phyloP scores from a whole-genome alignment of 129 eudicot species.

The Flaveria robusta region DNA sequence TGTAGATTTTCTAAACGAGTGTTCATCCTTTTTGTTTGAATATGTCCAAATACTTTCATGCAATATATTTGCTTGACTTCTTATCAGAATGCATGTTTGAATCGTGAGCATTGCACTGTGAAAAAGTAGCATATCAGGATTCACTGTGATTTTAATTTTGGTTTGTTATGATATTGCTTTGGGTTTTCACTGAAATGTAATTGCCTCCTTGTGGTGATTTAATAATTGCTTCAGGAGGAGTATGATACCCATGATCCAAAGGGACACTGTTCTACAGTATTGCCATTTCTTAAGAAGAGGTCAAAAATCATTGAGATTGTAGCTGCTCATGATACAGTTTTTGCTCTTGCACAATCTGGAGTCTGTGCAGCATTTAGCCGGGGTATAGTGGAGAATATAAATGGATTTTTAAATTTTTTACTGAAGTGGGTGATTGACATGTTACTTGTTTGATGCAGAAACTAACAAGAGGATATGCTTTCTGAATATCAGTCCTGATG shows the following conservation, averaged over 20 bases:
- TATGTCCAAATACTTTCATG: background rate
- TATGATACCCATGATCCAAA: slow-evolving; percentile 90
- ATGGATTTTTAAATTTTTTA: background rate
- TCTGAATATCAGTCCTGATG: slow-evolving; percentile 81
- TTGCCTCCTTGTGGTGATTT: background rate
- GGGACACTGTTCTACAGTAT: slow-evolving; percentile 59
- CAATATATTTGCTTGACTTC: slow-evolving; percentile 5
- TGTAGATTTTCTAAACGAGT: background rate
- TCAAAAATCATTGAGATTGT: slow-evolving; percentile 85
- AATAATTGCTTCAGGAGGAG: slow-evolving; percentile 57
- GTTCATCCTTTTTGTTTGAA: background rate
- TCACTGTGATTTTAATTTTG: background rate
- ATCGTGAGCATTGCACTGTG: slow-evolving; percentile 3
- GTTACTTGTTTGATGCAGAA: slow-evolving; percentile 58
- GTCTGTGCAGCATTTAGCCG: slow-evolving; percentile 95
- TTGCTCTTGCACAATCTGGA: slow-evolving; percentile 94
- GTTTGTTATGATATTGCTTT: too few species aligned
- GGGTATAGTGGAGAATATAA: slow-evolving; percentile 44
- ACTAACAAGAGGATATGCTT: slow-evolving; percentile 90
- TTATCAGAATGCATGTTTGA: slow-evolving; percentile 6
- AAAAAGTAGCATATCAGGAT: background rate
- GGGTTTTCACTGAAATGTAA: too few species aligned
- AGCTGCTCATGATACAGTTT: slow-evolving; percentile 85
- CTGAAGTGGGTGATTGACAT: slow-evolving; percentile 13
- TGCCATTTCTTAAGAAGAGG: slow-evolving; percentile 75